Conservation (phyloP, 1,284 basidiomycete species). For the Fistulina hepatica region DNA sequence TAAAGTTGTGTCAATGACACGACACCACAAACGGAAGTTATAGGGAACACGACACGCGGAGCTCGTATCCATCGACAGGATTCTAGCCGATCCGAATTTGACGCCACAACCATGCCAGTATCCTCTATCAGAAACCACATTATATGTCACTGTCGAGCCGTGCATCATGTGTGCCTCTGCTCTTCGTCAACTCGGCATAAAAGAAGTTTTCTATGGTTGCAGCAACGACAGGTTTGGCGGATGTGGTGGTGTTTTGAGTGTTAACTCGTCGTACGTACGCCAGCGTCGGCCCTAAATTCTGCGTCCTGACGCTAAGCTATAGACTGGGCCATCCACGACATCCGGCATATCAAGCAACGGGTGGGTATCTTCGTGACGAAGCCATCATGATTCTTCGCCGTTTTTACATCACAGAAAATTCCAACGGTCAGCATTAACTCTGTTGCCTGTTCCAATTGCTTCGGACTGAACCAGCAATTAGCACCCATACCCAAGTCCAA, state of each 20-base stretch:
- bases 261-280: conserved; percentile 60
- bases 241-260: conserved; percentile 88
- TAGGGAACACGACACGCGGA: conserved; percentile 97
- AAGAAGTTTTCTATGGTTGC: conserved; percentile 87
- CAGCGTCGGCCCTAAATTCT: not conserved
- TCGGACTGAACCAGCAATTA: conserved; percentile 22
- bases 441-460: not conserved
- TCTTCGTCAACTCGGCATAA: conserved; percentile 86
- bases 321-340: conserved; percentile 62
- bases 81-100: conserved; percentile 54
- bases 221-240: conserved; percentile 97
- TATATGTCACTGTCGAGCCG: conserved; percentile 98
- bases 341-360: conserved; percentile 65
- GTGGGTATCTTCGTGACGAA: conserved; percentile 83
- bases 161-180: conserved; percentile 99
- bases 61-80: conserved; percentile 90
- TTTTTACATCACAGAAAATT: conserved; percentile 95
- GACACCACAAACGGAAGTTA: conserved; percentile 4
- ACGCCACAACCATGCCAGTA: conserved; percentile 41
- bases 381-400: conserved; percentile 91
- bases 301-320: conserved; percentile 7
- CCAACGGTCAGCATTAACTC: conserved; percentile 54
- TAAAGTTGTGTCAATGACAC: conserved; percentile 6
- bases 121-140: conserved; percentile 70
- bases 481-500: conserved; percentile 73